Percentiles rank a stretch among this genome's conserved stretches.
These are phyloP conservation scores for Nicotiana paniculata DNA, from an alignment of 257 asterid species.

Conservation along the genomic window DNA sequence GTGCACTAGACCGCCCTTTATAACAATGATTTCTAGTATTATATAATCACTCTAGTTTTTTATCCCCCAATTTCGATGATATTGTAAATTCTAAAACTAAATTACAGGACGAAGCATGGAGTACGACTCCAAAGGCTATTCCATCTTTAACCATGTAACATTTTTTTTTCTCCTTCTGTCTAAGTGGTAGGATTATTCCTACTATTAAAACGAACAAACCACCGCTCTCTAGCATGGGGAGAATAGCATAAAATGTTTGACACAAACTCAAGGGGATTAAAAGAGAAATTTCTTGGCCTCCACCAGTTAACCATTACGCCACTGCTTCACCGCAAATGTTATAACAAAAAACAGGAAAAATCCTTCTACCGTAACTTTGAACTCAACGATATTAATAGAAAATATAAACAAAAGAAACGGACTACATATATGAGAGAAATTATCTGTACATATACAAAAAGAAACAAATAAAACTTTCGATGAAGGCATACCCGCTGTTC, in stretches of 20 bases:
- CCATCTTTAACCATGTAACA: neutral
- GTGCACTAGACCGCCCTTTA: too few species aligned
- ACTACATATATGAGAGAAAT: neutral
- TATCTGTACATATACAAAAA: neutral
- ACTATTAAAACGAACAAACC: too few species aligned
- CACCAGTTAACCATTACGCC: neutral
- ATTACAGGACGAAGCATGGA: neutral
- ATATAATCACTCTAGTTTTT: neutral
- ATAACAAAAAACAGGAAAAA: neutral
- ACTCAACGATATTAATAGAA: neutral
- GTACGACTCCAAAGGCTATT: neutral
- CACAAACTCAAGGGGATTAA: too few species aligned
- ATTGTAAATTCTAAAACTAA: neutral
- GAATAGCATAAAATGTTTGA: too few species aligned
- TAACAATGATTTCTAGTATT: too few species aligned
- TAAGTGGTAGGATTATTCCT: neutral
- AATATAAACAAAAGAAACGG: neutral
- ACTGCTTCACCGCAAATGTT: neutral
- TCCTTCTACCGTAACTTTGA: neutral
- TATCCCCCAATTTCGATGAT: neutral
- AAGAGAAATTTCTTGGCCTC: neutral
- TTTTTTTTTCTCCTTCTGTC: neutral
- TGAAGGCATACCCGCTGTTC: neutral
- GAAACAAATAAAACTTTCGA: neutral
- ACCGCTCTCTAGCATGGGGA: too few species aligned